Evolutionary conservation across 306 rosid species (phyloP), one percentile per base, ranked within the genome.

Genomic region (Vicia faba): DNA sequence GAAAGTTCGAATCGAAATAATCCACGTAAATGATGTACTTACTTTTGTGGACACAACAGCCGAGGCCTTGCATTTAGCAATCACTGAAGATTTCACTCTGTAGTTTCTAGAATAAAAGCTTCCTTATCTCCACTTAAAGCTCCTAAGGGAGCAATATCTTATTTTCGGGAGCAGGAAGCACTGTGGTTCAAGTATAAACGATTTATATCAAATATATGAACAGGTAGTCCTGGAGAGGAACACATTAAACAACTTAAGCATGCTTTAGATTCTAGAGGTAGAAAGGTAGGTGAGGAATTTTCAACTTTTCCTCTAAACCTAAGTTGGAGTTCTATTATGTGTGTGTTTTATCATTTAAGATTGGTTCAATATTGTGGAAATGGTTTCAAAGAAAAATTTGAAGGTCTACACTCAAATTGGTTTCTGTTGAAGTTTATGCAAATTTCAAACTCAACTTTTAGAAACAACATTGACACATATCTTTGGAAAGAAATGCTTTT

Each of bases 131-230:
- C 96, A 62, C 75, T 87, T 38, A 95, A 92, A 72, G 93, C 96
- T 71, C 91, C 95, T 12, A 93, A 86, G 88, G 98, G 97, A 29
- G 98, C 89, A 82, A 84, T 93, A 81, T 70, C 84, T 56, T 93
- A 93, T 79, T 83, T 85, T 48, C 84, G 93, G 74, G 98, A 89
- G 67, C 91, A 93, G 44, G 96, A 84, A 76, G 91, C 98, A 54
- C 84, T 93, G 83, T 93, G 98, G 98, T 93, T 93, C 68, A 93
- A 84, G 87, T 96, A 97, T 29, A 93, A 83, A 75, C 84, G 87
- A 68, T 88, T 89, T 82, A 72, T 69, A 18, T 96, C 97, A 2
- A 40, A 79, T 71, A 82, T 86, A 18, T 86, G 97, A 91, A 89
- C 95, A 11, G 95, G 89, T 63, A 51, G 85, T 49, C 85, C 88